Conservation (phyloP, 2,329 filamentous ascomycete species). For the Acarospora socialis region DNA sequence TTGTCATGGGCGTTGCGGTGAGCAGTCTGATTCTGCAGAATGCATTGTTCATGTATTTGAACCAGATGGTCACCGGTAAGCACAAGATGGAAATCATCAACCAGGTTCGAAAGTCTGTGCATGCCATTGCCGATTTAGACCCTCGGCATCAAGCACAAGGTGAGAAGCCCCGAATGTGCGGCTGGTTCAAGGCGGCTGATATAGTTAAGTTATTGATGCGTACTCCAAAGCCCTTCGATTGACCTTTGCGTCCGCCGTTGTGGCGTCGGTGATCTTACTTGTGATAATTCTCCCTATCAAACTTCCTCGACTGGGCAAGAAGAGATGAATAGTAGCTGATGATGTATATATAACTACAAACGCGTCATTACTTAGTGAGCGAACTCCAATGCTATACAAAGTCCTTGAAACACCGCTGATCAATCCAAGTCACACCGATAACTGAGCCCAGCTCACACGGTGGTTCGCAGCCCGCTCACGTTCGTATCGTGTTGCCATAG, state of each 20-base stretch:
- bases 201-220: not conserved
- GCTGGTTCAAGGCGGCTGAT: not conserved
- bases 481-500: too few relatives aligned
- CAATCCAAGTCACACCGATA: too few relatives aligned
- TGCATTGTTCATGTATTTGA: constrained; percentile 45
- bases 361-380: too few relatives aligned
- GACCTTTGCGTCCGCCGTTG: not conserved
- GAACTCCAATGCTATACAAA: too few relatives aligned
- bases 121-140: not conserved
- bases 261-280: not conserved
- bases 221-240: not conserved
- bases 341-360: too few relatives aligned
- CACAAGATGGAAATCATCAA: constrained; percentile 40
- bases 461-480: too few relatives aligned
- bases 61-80: constrained; percentile 42
- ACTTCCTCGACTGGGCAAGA: not conserved
- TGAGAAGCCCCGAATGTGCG: not conserved
- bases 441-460: too few relatives aligned
- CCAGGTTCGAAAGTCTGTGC: constrained; percentile 11
- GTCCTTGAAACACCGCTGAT: too few relatives aligned
- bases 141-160: not conserved
- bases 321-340: too few relatives aligned
- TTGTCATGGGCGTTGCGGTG: constrained; percentile 57
- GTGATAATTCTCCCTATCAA: not conserved
- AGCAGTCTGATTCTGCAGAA: constrained; percentile 64